Evolutionary conservation across 345 rosid species (phyloP), one percentile per base, ranked within the genome.

Genomic region (Syzygium grande): DNA sequence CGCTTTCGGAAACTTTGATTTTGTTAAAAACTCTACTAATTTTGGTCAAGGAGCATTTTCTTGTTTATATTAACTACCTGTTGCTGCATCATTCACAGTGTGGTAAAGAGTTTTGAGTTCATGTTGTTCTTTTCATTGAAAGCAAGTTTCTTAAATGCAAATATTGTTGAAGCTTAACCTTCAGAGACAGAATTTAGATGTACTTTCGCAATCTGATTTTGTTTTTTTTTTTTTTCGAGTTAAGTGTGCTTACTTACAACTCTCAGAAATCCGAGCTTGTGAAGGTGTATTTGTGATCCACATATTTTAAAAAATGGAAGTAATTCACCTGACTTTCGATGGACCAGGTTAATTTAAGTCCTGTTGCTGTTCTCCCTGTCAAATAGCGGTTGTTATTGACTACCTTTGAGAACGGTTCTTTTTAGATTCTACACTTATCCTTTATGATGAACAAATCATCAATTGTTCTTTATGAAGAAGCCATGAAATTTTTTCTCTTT

Each of bases 201-300:
- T 65, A 65, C 23, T 15, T 30, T 68, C 46, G 9, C 23, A 68
- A 17, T 68, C 17, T 68, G 3, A 30, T 68, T 30, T 68, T 30
- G 79, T 43, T 68, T 68, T 8, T 30, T 68, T 30, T 30, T 68
- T 30, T 68, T 68, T 68, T 30, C 4, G 30, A 68, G 6, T 49
- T 43, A 43, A 77, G 83, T 83, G 29, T 51, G 59, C 80, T 29
- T 55, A 56, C 22, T 63, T 23, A 46, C 17, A 58, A 29, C 46
- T 84, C 11, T 52, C 86, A 84, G 89, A 73, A 84, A 84, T 88
- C 84, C 73, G 2, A 61, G 52, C 53, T 84, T 88, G 84, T 61
- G 87, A 52, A 84, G 89, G 83, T 86, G 84, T 65, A 73, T 88
- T 58, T 65, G 19, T 68, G 89, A 84, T 88, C 89, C 84, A 55